Evolutionary conservation across 2,329 filamentous ascomycete genomes (phyloP), one percentile per base, ranked within the genome.

Genomic region (Magnaporthiopsis poae): DNA sequence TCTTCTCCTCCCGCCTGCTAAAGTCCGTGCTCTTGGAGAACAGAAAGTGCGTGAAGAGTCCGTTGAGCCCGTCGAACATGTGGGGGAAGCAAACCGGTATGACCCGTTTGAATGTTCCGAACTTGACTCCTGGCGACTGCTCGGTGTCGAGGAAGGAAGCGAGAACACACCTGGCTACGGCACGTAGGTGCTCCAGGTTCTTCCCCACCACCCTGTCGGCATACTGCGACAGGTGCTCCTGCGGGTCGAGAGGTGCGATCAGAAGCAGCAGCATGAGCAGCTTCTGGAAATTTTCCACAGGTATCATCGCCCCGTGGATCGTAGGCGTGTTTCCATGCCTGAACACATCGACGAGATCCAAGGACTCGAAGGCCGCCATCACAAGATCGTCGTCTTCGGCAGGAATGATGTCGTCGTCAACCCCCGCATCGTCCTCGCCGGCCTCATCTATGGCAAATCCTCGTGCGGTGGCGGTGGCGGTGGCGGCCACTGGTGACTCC

Each of bases 41-140:
- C 33, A 92, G 81, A 70, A 92, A 91, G 73, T 88, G 87, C 70
- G 91, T 88, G 73, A 91, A 92, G 1, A 92, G 77, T 0, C 86
- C 82, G 69, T 84, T 86, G 69, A 92, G 83, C 0, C 88, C 87
- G 65, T 83, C 79, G 72, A 92, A 91, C 0, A 92, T 76, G 71
- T 86, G 86, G 0, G 89, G 88, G 65, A 89, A 81, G 62, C 84
- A 84, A 39, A 80, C 77, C 12, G 86, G 83, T 66, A 90, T 78
- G 39, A 88, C 81, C 7, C 78, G 77, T 72, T 84, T 82, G 77
- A 90, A 90, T 59, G 84, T 84, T 62, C 78, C 77, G 70, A 86
- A 88, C 68, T 81, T 85, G 70, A 91, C 83, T 5, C 86, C 86
- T 0, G 87, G 86, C 7, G 82, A 82, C 64, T 83, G 83, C 71